Evolutionary conservation across 2,329 filamentous ascomycete species (phyloP), one percentile per base, ranked within the genome.

Genomic region (Gyromitra esculenta): DNA sequence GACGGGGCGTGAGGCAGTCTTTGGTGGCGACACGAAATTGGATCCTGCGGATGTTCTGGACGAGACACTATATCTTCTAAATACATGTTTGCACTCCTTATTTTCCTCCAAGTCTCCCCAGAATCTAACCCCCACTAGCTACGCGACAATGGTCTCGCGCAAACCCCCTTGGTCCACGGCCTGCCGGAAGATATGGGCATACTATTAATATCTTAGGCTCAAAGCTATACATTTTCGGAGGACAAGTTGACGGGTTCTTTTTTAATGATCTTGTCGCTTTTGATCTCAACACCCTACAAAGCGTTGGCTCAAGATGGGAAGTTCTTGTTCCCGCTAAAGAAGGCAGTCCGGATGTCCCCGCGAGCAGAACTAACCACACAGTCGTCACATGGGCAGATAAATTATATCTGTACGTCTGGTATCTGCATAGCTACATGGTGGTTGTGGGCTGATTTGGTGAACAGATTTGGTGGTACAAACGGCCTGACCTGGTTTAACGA

Each of bases 401-500:
- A 84, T 89, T 99, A 83, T 99, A 95, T 82, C 86, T 99, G 91
- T 95, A 88, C 87, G 91, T 88, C 43, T 25, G 9, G 39, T 54
- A 54, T 35, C 25, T 57, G 43, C 15, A 25, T 52, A 25, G 52
- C 56, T 80, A 21, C 39, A 69, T 63, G n/a, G 31, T 45, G 60
- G 37, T 31, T 31, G 25, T 25, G 62, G 43, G 1, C 67, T 75
- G 57, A 72, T 70, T 35, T 56, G 43, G 67, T 64, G 43, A 57
- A 70, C 80, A 96, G 92, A n/a, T 99, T 99, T 83, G 96, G 96
- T 80, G 96, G 96, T 78, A 99, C 96, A 1, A 97, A 99, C 82
- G 96, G 96, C 52, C 89, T 94, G 72, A 90, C 92, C 81, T 99
- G 96, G 96, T 99, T 98, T 85, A 99, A 98, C 83, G 96, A 99